Conservation (phyloP, 257 asterid species). For the Solanum okadae region DNA sequence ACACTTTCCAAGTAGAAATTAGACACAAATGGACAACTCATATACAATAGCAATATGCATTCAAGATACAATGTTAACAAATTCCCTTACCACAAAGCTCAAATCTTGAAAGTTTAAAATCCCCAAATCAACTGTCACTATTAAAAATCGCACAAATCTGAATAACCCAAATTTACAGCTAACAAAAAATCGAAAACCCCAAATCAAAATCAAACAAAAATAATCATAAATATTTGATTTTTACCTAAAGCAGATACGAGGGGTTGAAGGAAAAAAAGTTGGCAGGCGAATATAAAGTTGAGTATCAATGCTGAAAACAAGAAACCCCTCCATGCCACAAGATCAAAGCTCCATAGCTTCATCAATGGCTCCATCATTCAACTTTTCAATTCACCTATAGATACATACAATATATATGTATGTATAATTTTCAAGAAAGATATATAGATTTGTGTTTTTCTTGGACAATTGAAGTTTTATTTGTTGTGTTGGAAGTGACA, state of each 20-base stretch:
- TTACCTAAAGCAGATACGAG: slow-evolving; percentile 67
- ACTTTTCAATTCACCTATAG: neutral
- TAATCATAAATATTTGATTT: neutral
- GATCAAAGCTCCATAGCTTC: slow-evolving; percentile 43
- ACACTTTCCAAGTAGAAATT: neutral
- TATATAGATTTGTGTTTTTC: neutral
- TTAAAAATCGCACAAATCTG: neutral
- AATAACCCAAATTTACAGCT: neutral
- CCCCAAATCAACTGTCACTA: neutral
- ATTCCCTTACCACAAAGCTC: neutral
- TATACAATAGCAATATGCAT: neutral
- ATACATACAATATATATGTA: neutral
- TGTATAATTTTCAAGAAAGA: neutral
- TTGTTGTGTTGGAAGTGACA: neutral
- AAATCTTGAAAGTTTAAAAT: neutral
- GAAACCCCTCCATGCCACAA: slow-evolving; percentile 56
- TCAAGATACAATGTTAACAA: neutral
- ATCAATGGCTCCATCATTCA: slow-evolving; percentile 20
- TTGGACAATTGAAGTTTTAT: neutral
- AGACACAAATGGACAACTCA: neutral
- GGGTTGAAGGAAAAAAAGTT: slow-evolving; percentile 70
- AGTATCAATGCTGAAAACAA: slow-evolving; percentile 29
- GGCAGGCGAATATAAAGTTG: slow-evolving; percentile 69
- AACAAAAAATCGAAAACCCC: neutral
- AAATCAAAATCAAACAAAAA: neutral